Evolutionary conservation across 208 protist genomes (phyloP).

Genomic region (Plasmodiophora brassicae): DNA sequence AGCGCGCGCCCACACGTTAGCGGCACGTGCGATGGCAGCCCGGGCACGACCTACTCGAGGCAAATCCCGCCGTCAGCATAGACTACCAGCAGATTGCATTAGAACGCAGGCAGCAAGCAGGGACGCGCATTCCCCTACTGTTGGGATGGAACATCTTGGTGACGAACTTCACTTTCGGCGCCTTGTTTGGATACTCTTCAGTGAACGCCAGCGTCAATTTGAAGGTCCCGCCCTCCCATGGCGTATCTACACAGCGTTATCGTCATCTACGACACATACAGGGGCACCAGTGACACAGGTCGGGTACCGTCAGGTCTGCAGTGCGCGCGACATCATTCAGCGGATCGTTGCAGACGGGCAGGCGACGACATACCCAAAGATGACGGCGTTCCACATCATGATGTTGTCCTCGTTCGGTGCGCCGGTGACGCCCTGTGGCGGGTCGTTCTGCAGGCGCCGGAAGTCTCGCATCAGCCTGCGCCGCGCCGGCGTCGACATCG

Average conservation of each 20-base stretch:
- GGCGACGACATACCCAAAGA: slow-evolving; percentile 70
- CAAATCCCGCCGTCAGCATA: slow-evolving; percentile 95
- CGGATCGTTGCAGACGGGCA: too few species aligned
- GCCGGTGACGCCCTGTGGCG: slow-evolving; percentile 72
- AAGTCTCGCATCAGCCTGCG: slow-evolving; percentile 81
- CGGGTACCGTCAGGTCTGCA: slow-evolving; percentile 41
- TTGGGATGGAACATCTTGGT: slow-evolving; percentile 99
- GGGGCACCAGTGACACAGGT: background rate
- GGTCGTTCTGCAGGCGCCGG: slow-evolving; percentile 75
- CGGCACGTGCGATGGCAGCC: too few species aligned
- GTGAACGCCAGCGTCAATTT: slow-evolving; percentile 78
- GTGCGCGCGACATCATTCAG: background rate
- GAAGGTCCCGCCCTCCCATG: slow-evolving; percentile 84
- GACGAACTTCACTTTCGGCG: slow-evolving; percentile 92
- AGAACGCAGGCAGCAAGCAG: background rate
- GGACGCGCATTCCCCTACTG: slow-evolving; percentile 58
- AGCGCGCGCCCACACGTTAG: too few species aligned
- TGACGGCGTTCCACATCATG: slow-evolving; percentile 82
- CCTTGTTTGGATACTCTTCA: slow-evolving; percentile 89
- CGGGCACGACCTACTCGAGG: too few species aligned
- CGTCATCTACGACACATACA: background rate
- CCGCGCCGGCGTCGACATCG: slow-evolving; percentile 61
- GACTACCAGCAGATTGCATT: slow-evolving; percentile 56
- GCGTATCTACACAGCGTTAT: slow-evolving; percentile 65
- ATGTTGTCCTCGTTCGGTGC: slow-evolving; percentile 79